These are phyloP conservation scores for Trichophyton verrucosum DNA, from an alignment of 2,329 filamentous ascomycete genomes.

Conservation along the genomic window DNA sequence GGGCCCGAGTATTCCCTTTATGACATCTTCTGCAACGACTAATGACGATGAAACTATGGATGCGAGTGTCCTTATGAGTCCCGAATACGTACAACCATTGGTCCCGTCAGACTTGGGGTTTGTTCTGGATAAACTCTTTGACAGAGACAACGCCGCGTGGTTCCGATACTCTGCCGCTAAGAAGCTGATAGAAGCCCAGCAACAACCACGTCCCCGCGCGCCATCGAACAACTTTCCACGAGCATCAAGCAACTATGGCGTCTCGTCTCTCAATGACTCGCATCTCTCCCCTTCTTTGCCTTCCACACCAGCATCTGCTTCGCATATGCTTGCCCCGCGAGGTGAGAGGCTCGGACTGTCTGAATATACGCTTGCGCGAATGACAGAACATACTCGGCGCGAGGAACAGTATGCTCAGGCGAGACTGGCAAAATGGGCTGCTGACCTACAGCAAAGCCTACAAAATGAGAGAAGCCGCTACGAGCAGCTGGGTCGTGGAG, in stretches of 20 bases:
- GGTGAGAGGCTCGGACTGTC: conserved; percentile 21
- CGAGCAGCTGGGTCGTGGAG: conserved; percentile 48
- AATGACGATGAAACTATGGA: conserved; percentile 77
- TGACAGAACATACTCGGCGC: conserved; percentile 47
- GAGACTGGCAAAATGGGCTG: conserved; percentile 69
- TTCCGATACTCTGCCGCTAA: conserved; percentile 70
- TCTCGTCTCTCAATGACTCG: conserved; percentile 21
- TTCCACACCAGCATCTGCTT: conserved; percentile 14
- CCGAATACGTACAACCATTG: conserved; percentile 75
- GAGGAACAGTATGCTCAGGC: conserved; percentile 54
- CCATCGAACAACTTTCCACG: conserved; percentile 8
- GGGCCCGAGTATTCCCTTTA: conserved; percentile 46
- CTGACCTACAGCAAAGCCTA: conserved; percentile 64
- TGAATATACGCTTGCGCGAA: conserved; percentile 49
- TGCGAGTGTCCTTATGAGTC: conserved; percentile 82
- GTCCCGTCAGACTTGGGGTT: conserved; percentile 58
- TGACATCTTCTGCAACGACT: conserved; percentile 61
- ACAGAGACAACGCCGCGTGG: conserved; percentile 64
- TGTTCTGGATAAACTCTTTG: conserved; percentile 64
- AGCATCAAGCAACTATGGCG: conserved; percentile 16
- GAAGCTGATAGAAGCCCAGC: conserved; percentile 65
- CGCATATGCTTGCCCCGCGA: conserved; percentile 18
- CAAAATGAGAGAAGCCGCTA: conserved; percentile 60
- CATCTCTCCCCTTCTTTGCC: conserved; percentile 17
- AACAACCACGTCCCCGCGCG: conserved; percentile 19